Percentiles rank a stretch among this genome's conserved stretches.
Conservation (phyloP, 2,329 filamentous ascomycete genomes). For the Septoria petroselini region DNA sequence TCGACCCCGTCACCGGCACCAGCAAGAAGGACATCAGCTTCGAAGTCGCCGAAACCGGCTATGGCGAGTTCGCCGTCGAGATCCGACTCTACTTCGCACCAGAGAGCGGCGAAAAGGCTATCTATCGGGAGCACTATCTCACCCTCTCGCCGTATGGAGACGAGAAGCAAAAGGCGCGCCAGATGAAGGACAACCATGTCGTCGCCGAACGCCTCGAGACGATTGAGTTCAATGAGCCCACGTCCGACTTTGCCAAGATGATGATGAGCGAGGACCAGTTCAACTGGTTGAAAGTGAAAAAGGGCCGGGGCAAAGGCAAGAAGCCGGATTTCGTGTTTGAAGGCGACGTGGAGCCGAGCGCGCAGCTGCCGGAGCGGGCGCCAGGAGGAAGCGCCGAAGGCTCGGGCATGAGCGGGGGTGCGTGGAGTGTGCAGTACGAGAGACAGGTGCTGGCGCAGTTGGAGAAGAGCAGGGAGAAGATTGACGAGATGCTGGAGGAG, state of each 20-base stretch:
- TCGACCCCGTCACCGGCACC: slow-evolving; percentile 11
- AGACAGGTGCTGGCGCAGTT: slow-evolving; percentile 33
- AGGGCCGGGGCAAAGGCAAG: slow-evolving; percentile 54
- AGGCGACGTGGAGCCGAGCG: slow-evolving; percentile 59
- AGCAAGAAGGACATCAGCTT: slow-evolving; percentile 56
- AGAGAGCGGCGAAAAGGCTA: slow-evolving; percentile 85
- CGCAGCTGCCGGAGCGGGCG: slow-evolving; percentile 67
- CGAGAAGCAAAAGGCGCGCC: slow-evolving; percentile 68
- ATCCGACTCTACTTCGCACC: slow-evolving; percentile 91
- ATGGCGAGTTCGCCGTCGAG: slow-evolving; percentile 97
- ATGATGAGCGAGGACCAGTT: slow-evolving; percentile 70
- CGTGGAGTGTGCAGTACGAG: slow-evolving; percentile 45
- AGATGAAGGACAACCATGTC: slow-evolving; percentile 62
- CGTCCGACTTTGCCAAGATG: slow-evolving; percentile 83
- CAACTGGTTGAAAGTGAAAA: slow-evolving; percentile 53
- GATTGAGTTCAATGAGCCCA: slow-evolving; percentile 95
- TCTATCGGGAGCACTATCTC: slow-evolving; percentile 90
- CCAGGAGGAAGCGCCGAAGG: slow-evolving; percentile 67
- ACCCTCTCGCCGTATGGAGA: slow-evolving; percentile 84
- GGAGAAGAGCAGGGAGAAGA: slow-evolving; percentile 61
- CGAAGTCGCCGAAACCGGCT: slow-evolving; percentile 85
- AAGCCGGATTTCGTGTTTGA: slow-evolving; percentile 52
- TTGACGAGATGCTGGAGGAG: slow-evolving; percentile 46
- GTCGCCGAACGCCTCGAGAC: slow-evolving; percentile 84
- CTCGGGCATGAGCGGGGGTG: slow-evolving; percentile 55